Evolutionary conservation across 2,329 filamentous ascomycete species (phyloP), one percentile per base, ranked within the genome.

Genomic region (Escovopsis sp.): DNA sequence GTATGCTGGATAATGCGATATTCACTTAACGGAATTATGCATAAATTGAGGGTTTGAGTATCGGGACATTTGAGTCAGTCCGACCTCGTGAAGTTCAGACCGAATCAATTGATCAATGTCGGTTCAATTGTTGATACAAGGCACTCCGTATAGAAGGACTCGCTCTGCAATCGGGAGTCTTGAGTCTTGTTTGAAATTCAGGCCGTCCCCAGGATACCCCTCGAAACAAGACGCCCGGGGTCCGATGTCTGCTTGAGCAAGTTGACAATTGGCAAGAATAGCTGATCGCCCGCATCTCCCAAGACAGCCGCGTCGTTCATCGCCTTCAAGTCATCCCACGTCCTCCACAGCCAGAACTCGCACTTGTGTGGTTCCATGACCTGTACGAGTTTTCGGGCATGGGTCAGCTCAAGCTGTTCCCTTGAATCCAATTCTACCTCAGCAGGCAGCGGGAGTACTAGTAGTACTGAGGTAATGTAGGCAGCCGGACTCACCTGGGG

Each of bases 361-460:
- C 71, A 74, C 51, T 76, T 75, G 2, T 69, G 51, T 0, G 66
- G 65, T 43, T 76, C 72, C 38, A 64, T 50, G 8, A 63, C 48
- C 66, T 51, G 14, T 30, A 11, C 11, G 9, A 12, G 27, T 41
- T 29, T 41, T 40, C 10, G 10, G 11, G n/a, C n/a, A n/a, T n/a
- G n/a, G n/a, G n/a, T n/a, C n/a, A n/a, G n/a, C n/a, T n/a, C n/a
- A n/a, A n/a, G n/a, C n/a, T n/a, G n/a, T n/a, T n/a, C n/a, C n/a
- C n/a, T n/a, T n/a, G n/a, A n/a, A n/a, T n/a, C n/a, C n/a, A n/a
- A n/a, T n/a, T n/a, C n/a, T n/a, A n/a, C n/a, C n/a, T n/a, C n/a
- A n/a, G n/a, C n/a, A n/a, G n/a, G n/a, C n/a, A n/a, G n/a, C n/a
- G n/a, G n/a, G n/a, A n/a, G n/a, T n/a, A n/a, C n/a, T n/a, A n/a